Evolutionary conservation across 768 basidiomycete genomes (phyloP), one percentile per base, ranked within the genome.

Genomic region (Russula griseocarnosa): DNA sequence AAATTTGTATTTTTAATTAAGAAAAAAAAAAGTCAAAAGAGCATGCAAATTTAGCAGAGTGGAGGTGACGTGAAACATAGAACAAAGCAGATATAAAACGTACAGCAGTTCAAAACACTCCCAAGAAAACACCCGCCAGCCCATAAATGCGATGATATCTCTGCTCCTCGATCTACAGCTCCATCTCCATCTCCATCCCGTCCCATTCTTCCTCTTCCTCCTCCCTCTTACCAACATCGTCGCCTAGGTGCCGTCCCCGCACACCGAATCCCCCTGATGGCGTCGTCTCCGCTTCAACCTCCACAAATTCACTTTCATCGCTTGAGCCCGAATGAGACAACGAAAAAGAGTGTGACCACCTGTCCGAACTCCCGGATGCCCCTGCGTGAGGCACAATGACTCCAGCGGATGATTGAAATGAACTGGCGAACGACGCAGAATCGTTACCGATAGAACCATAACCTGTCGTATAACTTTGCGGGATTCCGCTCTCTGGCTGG

Each of bases 141-240:
- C 42, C 42, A 57, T 44, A 24, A 47, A 58, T 46, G 40, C 55
- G 18, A 28, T 24, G 20, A 10, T 20, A 30, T 28, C 30, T 13
- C 36, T 42, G 5, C 20, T 22, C 20, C 46, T 70, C n/a, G n/a
- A n/a, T n/a, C 67, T 61, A 74, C 82, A 87, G 83, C 69, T 86
- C 85, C 85, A 87, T 86, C 60, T 87, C 88, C 84, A 90, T 87
- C 63, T 81, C 80, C 75, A 77, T 74, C 55, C 81, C 76, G 58
- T 79, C 75, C 77, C 75, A 80, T 64, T 81, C 84, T 32, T 78
- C 79, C 50, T 61, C 61, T 42, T 68, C 67, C 42, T 79, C 79
- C 68, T 81, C 81, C 68, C 81, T 81, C 68, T 81, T 81, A 36
- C 77, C 62, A 75, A 78, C 56, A 36, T 75, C 81, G 4, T 80